These are phyloP conservation scores for Xylaria intraflava DNA, from an alignment of 495 filamentous ascomycete genomes.

Conservation along the genomic window DNA sequence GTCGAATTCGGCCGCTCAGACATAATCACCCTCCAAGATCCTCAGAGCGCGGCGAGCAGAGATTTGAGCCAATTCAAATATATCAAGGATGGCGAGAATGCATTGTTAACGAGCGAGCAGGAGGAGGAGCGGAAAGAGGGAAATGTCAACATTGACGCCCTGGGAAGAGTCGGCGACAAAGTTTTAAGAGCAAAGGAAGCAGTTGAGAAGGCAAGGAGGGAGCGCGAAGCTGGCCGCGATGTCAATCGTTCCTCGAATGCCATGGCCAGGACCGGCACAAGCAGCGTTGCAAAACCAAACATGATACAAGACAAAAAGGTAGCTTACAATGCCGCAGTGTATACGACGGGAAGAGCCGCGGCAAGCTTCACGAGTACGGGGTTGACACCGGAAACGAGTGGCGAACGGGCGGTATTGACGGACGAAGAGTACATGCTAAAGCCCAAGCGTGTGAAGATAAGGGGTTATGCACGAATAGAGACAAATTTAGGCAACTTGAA, in stretches of 20 bases:
- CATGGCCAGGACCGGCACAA: conserved; percentile 35
- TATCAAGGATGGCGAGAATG: conserved; percentile 71
- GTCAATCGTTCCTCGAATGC: conserved; percentile 43
- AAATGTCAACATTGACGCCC: conserved; percentile 66
- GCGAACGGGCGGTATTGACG: conserved; percentile 73
- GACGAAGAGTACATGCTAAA: conserved; percentile 96
- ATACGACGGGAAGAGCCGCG: conserved; percentile 88
- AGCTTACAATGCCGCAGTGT: conserved; percentile 78
- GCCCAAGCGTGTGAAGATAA: conserved; percentile 76
- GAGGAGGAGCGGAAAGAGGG: conserved; percentile 51
- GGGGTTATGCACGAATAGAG: conserved; percentile 83
- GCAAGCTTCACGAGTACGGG: conserved; percentile 94
- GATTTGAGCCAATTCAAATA: conserved; percentile 89
- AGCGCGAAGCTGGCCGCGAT: conserved; percentile 42
- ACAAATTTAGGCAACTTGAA: conserved; percentile 79
- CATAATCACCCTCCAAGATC: conserved; percentile 95
- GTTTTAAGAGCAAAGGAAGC: conserved; percentile 89
- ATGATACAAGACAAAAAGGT: conserved; percentile 43
- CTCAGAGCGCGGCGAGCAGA: conserved; percentile 77
- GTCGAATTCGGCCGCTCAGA: conserved; percentile 83
- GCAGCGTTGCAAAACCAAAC: conserved; percentile 24
- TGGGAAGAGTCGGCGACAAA: conserved; percentile 74
- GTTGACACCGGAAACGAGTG: conserved; percentile 82
- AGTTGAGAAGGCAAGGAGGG: conserved; percentile 69
- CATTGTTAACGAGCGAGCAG: conserved; percentile 49